Percentiles rank a stretch among this genome's conserved stretches.
These are phyloP conservation scores for Aspergillus sp. DNA, from an alignment of 2,329 filamentous ascomycete species.

Conservation along the genomic window DNA sequence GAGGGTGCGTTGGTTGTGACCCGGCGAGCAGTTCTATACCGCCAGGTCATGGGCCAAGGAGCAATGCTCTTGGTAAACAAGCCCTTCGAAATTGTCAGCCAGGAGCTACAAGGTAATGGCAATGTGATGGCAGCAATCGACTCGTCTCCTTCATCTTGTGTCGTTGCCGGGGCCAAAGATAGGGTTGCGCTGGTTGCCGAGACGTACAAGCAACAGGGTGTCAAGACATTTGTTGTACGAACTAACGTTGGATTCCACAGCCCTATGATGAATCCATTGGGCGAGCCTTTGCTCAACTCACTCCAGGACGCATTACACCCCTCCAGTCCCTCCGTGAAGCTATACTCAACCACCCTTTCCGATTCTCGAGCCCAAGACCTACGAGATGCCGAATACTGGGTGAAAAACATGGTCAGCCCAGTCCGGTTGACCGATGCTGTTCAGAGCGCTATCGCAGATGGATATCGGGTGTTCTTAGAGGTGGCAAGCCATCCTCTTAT, in stretches of 20 bases:
- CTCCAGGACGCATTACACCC: constrained; percentile 19
- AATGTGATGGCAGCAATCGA: constrained; percentile 5
- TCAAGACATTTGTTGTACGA: constrained; percentile 30
- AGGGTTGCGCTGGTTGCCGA: constrained; percentile 1
- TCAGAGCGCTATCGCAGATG: constrained; percentile 29
- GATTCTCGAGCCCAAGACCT: constrained; percentile 5
- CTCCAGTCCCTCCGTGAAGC: constrained; percentile 1
- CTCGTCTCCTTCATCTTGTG: constrained; percentile 8
- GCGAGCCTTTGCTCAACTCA: constrained; percentile 15
- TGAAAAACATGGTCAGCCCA: constrained; percentile 27
- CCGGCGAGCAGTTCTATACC: constrained; percentile 26
- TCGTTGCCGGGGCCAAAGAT: constrained; percentile 12
- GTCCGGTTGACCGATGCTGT: constrained; percentile 32
- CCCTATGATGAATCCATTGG: constrained; percentile 24
- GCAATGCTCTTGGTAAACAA: constrained; percentile 5
- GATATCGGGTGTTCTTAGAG: constrained; percentile 34
- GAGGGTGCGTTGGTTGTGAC: constrained; percentile 32
- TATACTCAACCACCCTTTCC: constrained; percentile 13
- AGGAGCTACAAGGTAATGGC: neutral
- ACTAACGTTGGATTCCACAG: constrained; percentile 39
- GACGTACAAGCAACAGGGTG: constrained; percentile 5
- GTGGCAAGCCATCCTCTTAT: constrained; percentile 38
- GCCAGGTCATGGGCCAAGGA: constrained; percentile 18
- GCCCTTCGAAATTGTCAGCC: neutral
- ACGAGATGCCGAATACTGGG: constrained; percentile 24